Conservation (phyloP, 352 stramenopile genomes). For the Blastocystis sp. region DNA sequence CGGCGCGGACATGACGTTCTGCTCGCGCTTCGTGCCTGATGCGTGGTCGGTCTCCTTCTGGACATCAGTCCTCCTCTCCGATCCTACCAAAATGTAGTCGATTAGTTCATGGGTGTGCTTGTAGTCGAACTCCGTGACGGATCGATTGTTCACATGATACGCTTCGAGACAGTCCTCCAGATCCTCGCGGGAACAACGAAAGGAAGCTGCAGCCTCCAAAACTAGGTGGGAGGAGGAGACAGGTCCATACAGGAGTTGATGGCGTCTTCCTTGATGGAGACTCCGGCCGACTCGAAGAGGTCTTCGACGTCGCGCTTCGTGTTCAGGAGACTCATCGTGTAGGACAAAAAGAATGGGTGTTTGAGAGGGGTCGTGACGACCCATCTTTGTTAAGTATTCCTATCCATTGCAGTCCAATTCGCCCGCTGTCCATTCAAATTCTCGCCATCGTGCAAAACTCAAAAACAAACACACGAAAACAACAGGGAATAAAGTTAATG, state of each 20-base stretch:
- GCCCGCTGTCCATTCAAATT: too few species aligned
- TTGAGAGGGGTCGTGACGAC: too few species aligned
- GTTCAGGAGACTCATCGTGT: neutral
- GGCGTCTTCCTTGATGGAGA: neutral
- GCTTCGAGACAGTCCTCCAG: neutral
- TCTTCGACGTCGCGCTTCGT: neutral
- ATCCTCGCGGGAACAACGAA: neutral
- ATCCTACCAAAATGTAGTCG: neutral
- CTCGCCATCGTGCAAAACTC: too few species aligned
- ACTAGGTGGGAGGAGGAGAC: neutral
- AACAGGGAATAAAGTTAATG: neutral
- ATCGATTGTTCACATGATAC: neutral
- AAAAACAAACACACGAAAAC: neutral
- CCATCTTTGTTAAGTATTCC: too few species aligned
- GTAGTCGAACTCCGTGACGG: conserved; percentile 15
- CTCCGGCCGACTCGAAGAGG: neutral
- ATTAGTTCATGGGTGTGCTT: conserved; percentile 1
- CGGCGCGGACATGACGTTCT: neutral
- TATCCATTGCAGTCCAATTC: too few species aligned
- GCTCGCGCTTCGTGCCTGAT: neutral
- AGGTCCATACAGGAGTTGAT: neutral
- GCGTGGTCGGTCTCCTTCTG: neutral
- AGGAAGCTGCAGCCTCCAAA: neutral
- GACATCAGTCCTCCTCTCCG: neutral
- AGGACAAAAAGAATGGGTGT: neutral